Evolutionary conservation across 495 filamentous ascomycete species (phyloP).

Genomic region (Trichoderma erinaceum): DNA sequence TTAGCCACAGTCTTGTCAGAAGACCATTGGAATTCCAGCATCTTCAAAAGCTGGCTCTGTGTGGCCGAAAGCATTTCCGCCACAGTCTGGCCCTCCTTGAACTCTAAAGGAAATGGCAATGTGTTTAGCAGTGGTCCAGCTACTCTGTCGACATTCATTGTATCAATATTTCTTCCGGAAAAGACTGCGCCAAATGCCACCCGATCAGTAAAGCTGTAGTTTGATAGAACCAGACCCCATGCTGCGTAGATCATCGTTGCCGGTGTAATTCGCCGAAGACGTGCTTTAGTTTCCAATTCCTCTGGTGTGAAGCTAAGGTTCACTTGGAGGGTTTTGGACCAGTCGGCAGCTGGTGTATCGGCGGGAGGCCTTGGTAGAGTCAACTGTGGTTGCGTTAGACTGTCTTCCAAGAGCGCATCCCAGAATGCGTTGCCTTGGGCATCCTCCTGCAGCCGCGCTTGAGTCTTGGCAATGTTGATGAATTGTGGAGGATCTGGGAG

Average conservation of each 20-base stretch:
- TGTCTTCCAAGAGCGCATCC: neutral
- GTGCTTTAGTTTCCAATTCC: neutral
- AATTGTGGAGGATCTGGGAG: neutral
- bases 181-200: neutral
- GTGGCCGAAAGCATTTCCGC: neutral
- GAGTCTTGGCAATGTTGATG: neutral
- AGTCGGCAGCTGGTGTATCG: neutral
- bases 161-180: neutral
- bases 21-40: neutral
- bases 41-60: neutral
- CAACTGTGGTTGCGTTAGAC: neutral
- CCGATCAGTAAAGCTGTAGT: neutral
- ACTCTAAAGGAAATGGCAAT: neutral
- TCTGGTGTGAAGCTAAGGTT: neutral
- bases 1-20: neutral
- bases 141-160: neutral
- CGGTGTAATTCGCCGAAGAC: neutral
- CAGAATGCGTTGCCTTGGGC: conserved; percentile 1
- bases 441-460: neutral
- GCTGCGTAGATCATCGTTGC: neutral
- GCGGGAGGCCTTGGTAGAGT: neutral
- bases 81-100: neutral
- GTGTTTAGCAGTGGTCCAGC: neutral
- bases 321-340: neutral
- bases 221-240: neutral